Evolutionary conservation across 768 basidiomycete genomes (phyloP).

Genomic region (Trametes coccinea): DNA sequence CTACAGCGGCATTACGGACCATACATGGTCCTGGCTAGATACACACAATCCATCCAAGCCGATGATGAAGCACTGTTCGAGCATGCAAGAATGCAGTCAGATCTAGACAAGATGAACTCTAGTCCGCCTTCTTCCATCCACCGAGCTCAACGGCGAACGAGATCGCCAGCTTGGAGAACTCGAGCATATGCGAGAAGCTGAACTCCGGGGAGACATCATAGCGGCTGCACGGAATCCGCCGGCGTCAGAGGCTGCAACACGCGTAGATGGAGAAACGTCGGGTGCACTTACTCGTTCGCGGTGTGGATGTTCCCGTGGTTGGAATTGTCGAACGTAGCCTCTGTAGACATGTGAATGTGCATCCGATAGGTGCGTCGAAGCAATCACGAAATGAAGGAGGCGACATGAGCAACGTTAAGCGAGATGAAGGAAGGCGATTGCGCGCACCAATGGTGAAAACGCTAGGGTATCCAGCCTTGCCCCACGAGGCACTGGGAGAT

Average conservation of each 20-base stretch:
- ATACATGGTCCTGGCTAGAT: slow-evolving; percentile 3
- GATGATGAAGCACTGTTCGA: neutral
- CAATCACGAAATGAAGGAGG: slow-evolving; percentile 1
- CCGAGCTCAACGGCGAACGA: slow-evolving; percentile 54
- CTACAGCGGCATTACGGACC: slow-evolving; percentile 19
- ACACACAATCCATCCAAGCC: neutral
- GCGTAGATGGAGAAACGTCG: slow-evolving; percentile 11
- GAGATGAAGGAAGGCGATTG: slow-evolving; percentile 13
- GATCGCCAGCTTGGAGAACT: slow-evolving; percentile 56
- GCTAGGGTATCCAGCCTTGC: slow-evolving; percentile 81
- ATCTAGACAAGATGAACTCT: slow-evolving; percentile 2
- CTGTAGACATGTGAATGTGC: slow-evolving; percentile 31
- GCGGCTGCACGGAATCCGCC: slow-evolving; percentile 48
- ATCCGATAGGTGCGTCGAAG: slow-evolving; percentile 8
- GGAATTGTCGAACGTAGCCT: slow-evolving; percentile 73
- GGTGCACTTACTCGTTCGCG: slow-evolving; percentile 65
- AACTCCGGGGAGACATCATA: slow-evolving; percentile 88
- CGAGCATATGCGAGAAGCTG: slow-evolving; percentile 85
- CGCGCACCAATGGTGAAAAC: slow-evolving; percentile 78
- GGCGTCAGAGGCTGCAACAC: slow-evolving; percentile 8
- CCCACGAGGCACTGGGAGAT: slow-evolving; percentile 71
- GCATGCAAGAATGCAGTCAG: neutral
- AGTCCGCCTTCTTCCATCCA: slow-evolving; percentile 39
- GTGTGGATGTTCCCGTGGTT: slow-evolving; percentile 82
- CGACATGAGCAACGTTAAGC: slow-evolving; percentile 15